Conservation (phyloP, 2,329 filamentous ascomycete species). For the Phyllosticta citriasiana region DNA sequence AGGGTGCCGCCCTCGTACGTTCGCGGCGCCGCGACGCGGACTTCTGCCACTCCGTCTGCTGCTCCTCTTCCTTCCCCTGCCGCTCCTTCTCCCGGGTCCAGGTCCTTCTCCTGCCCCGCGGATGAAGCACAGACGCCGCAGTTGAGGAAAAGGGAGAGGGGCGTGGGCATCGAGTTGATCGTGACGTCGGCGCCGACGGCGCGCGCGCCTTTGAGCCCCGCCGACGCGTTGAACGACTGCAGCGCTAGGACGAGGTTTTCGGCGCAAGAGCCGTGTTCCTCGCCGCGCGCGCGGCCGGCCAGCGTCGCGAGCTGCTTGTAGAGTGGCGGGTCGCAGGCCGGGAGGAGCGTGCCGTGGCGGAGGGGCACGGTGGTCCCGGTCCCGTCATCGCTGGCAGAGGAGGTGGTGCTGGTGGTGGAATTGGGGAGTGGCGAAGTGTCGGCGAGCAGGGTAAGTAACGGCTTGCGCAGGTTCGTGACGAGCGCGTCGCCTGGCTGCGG, state of each 20-base stretch:
- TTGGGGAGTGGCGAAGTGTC: constrained; percentile 28
- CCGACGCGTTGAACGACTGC: constrained; percentile 37
- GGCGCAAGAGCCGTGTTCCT: constrained; percentile 38
- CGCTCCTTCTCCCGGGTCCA: too few species aligned
- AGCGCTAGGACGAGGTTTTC: constrained; percentile 41
- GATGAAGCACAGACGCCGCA: constrained; percentile 13
- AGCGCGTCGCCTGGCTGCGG: constrained; percentile 25
- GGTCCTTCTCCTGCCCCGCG: too few species aligned
- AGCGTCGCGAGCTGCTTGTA: constrained; percentile 25
- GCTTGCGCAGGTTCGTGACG: constrained; percentile 36
- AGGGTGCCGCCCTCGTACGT: neutral
- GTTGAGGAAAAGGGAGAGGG: constrained; percentile 36
- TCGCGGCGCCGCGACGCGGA: constrained; percentile 23
- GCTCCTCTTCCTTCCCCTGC: too few species aligned
- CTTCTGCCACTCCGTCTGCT: neutral
- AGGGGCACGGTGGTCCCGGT: constrained; percentile 23
- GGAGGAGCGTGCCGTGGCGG: constrained; percentile 38
- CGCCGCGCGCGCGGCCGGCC: constrained; percentile 31
- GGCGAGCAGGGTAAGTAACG: constrained; percentile 37
- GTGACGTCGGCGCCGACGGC: constrained; percentile 38
- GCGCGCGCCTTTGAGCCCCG: constrained; percentile 36
- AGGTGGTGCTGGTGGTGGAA: neutral
- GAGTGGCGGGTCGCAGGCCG: constrained; percentile 37
- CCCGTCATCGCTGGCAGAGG: constrained; percentile 37
- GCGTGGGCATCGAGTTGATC: constrained; percentile 38